Evolutionary conservation across 805 yeast genomes (phyloP), one percentile per base, ranked within the genome.

Genomic region (Monosporozyma solicola): DNA sequence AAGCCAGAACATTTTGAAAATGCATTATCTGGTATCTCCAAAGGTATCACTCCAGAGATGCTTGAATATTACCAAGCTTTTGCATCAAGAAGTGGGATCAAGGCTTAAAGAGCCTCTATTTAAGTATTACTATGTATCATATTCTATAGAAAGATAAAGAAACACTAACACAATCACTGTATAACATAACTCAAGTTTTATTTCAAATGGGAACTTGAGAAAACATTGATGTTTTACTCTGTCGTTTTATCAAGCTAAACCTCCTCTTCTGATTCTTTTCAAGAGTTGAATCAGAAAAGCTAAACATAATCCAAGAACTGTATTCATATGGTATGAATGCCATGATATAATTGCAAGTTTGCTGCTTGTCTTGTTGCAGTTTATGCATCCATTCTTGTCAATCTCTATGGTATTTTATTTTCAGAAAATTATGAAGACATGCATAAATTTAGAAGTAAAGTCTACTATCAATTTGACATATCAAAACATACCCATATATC

Each of bases 31-130:
- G 85, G 83, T 1, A 77, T 91, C 20, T 79, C 90, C 9, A 79
- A 77, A 61, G 94, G 92, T 31, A 94, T 94, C 47, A 90, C 96
- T 0, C 74, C 74, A 10, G 96, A 88, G 24, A 89, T 92, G 97
- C 63, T 91, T 33, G 79, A 76, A 2, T 91, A 88, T 58, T 92
- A 86, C 64, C 72, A 72, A 55, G 80, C 74, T 4, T 75, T 74
- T 60, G 74, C 75, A 6, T 59, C 64, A 7, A 71, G 74, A 61
- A 66, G 74, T 58, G 76, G 77, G 13, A 59, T 71, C 1, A 61
- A 70, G 29, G 63, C 63, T 6, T 65, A 47, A 29, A 41, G 43
- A 6, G 24, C 15, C 13, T n/a, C 31, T 5, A 8, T 8, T 41
- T 41, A 41, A 41, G 5, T 45, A 41, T 3, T 25, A 25, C 16